phyloP scores from a whole-genome alignment of 805 yeast genomes.

The Teunomyces cretensis region DNA sequence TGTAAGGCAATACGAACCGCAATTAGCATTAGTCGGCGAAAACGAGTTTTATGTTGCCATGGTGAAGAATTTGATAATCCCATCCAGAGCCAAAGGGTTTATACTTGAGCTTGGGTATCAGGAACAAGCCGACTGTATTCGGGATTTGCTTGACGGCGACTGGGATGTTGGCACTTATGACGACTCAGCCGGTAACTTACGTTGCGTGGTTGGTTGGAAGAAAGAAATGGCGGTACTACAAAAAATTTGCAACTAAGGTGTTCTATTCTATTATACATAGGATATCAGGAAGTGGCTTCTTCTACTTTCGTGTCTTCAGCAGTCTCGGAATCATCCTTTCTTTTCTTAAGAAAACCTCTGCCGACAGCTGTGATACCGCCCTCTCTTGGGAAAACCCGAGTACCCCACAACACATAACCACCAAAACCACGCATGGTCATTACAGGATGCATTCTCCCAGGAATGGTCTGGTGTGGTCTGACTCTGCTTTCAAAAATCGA shows the following conservation, averaged over 20 bases:
- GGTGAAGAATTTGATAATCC: slow-evolving; percentile 41
- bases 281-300: background rate
- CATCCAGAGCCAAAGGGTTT: slow-evolving; percentile 50
- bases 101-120: slow-evolving; percentile 75
- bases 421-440: slow-evolving; percentile 95
- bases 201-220: slow-evolving; percentile 69
- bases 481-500: slow-evolving; percentile 78
- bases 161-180: slow-evolving; percentile 52
- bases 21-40: slow-evolving; percentile 75
- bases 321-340: slow-evolving; percentile 8
- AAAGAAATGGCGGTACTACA: slow-evolving; percentile 4
- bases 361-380: slow-evolving; percentile 64
- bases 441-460: slow-evolving; percentile 90
- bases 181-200: slow-evolving; percentile 52
- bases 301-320: background rate
- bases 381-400: slow-evolving; percentile 72
- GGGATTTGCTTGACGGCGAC: slow-evolving; percentile 16
- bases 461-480: slow-evolving; percentile 85
- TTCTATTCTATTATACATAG: background rate
- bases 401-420: slow-evolving; percentile 79
- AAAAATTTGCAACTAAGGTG: background rate
- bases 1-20: slow-evolving; percentile 74
- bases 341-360: slow-evolving; percentile 52
- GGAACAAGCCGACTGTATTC: slow-evolving; percentile 52
- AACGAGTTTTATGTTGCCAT: slow-evolving; percentile 67